A percentile compares a stretch with the other conserved stretches of the same genome.
These are phyloP conservation scores for Isatis lusitanica DNA, from an alignment of 441 rosid genomes.

Conservation along the genomic window DNA sequence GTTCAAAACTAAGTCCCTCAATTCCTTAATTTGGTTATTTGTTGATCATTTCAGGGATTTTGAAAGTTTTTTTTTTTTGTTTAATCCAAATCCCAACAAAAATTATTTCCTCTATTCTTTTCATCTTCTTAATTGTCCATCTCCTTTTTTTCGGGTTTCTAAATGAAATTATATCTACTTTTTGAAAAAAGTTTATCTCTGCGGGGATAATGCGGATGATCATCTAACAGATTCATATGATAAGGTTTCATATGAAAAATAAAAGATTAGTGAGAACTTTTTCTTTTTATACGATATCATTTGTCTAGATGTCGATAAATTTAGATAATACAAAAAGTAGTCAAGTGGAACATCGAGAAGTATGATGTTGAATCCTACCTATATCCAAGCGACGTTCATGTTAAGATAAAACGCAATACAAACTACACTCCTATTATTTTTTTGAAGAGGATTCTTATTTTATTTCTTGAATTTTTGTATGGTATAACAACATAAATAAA, in stretches of 20 bases:
- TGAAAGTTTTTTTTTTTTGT: too few species aligned
- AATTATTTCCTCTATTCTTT: too few species aligned
- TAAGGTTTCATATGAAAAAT: not conserved
- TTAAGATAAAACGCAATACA: slow-evolving; percentile 33
- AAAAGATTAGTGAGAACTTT: not conserved
- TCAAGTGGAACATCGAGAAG: slow-evolving; percentile 24
- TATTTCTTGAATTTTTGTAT: not conserved
- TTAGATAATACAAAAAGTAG: slow-evolving; percentile 26
- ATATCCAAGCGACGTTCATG: slow-evolving; percentile 17
- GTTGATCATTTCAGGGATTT: too few species aligned
- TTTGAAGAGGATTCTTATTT: not conserved
- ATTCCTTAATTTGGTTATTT: too few species aligned
- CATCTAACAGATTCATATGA: too few species aligned
- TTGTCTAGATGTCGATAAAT: slow-evolving; percentile 16
- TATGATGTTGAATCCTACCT: slow-evolving; percentile 35
- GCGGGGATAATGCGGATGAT: too few species aligned
- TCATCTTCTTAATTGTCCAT: too few species aligned
- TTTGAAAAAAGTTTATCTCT: too few species aligned
- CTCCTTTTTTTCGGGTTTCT: too few species aligned
- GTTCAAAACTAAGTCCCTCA: too few species aligned
- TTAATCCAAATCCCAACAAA: too few species aligned
- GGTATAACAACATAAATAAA: not conserved
- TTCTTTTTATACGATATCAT: not conserved
- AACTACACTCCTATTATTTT: not conserved
- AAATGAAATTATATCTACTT: too few species aligned